phyloP scores from a whole-genome alignment of 495 filamentous ascomycete species.

The Lasiosphaeria miniovina region DNA sequence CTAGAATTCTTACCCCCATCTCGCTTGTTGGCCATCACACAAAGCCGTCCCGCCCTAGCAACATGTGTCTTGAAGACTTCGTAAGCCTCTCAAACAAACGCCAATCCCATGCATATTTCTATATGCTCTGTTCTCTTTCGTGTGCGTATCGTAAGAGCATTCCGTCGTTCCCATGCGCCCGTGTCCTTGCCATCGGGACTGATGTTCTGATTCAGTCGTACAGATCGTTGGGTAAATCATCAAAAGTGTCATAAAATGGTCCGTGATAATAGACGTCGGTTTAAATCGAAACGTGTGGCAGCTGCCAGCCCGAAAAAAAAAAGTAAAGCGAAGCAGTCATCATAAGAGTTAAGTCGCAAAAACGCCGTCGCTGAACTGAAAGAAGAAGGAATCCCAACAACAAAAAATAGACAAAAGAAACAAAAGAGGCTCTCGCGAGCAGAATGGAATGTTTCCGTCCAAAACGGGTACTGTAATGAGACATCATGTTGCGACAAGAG shows the following conservation, averaged over 20 bases:
- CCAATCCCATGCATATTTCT: slow-evolving; percentile 25
- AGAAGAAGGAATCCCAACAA: background rate
- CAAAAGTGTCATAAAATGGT: slow-evolving; percentile 61
- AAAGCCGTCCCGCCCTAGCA: slow-evolving; percentile 1
- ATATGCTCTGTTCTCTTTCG: slow-evolving; percentile 20
- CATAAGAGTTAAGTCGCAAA: slow-evolving; percentile 11
- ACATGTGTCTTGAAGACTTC: slow-evolving; percentile 17
- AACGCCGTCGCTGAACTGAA: slow-evolving; percentile 31
- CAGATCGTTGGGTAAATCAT: slow-evolving; percentile 25
- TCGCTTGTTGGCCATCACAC: background rate
- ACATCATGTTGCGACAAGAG: slow-evolving; percentile 25
- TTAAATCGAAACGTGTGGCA: background rate
- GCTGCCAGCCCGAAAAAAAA: slow-evolving; percentile 5
- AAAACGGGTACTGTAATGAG: slow-evolving; percentile 24
- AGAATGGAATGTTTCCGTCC: slow-evolving; percentile 20
- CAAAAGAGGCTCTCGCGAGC: slow-evolving; percentile 30
- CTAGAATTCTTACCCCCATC: background rate
- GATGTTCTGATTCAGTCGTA: slow-evolving; percentile 23
- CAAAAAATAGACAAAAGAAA: slow-evolving; percentile 26
- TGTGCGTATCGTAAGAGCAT: slow-evolving; percentile 14
- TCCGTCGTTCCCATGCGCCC: slow-evolving; percentile 16
- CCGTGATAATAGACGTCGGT: slow-evolving; percentile 15
- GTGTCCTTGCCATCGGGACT: slow-evolving; percentile 4
- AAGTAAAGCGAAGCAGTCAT: slow-evolving; percentile 1
- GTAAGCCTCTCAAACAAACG: slow-evolving; percentile 20